These are phyloP conservation scores for Erysimum pusillum DNA, from an alignment of 441 rosid genomes.

Conservation along the genomic window DNA sequence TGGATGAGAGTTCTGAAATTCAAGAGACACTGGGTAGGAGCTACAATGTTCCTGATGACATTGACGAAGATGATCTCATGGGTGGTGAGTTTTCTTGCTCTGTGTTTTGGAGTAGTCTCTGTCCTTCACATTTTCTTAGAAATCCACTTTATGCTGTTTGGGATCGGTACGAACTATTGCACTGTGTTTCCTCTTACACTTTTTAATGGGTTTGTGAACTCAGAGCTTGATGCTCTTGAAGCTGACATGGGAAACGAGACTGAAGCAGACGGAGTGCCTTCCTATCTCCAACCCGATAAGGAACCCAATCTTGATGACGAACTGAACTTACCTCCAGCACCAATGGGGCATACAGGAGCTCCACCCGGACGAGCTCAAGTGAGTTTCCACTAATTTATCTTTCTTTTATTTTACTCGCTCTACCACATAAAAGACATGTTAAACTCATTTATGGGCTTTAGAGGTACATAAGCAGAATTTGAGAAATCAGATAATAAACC, in stretches of 20 bases:
- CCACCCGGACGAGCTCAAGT: slow-evolving; percentile 59
- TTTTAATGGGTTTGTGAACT: slow-evolving; percentile 28
- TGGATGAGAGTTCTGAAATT: slow-evolving; percentile 96
- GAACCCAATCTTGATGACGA: slow-evolving; percentile 71
- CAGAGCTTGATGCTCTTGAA: slow-evolving; percentile 98
- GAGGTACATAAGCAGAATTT: not conserved
- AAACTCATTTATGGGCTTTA: not conserved
- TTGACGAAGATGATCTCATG: slow-evolving; percentile 98
- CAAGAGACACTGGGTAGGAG: slow-evolving; percentile 97
- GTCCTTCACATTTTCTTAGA: not conserved
- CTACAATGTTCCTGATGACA: slow-evolving; percentile 92
- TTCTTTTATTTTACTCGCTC: not conserved
- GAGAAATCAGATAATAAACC: not conserved
- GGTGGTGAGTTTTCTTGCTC: slow-evolving; percentile 66
- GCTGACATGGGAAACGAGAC: slow-evolving; percentile 94
- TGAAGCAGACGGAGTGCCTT: slow-evolving; percentile 85
- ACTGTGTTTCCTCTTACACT: slow-evolving; percentile 5
- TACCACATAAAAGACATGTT: not conserved
- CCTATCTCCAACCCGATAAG: slow-evolving; percentile 92
- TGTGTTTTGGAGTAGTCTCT: not conserved
- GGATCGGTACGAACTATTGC: not conserved
- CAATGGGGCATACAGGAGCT: slow-evolving; percentile 64
- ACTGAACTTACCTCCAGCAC: slow-evolving; percentile 86
- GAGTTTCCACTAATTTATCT: slow-evolving; percentile 27
- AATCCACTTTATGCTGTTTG: slow-evolving; percentile 8